Evolutionary conservation across 371 early-diverging fungal genomes (phyloP).

Genomic region (Mortierella polycephala): DNA sequence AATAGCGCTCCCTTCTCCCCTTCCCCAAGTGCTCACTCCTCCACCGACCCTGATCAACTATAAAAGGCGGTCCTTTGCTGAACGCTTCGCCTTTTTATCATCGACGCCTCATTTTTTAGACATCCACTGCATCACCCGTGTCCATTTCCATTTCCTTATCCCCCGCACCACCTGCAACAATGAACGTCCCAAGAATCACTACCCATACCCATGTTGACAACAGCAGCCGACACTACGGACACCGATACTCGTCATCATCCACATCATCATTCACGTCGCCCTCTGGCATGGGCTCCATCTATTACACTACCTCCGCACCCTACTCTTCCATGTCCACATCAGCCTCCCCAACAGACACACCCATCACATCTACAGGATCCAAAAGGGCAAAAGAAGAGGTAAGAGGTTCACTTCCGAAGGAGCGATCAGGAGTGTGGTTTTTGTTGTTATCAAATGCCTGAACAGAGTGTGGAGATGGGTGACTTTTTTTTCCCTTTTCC

Average conservation of each 20-base stretch:
- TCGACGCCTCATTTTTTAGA: too few species aligned
- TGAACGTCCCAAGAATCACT: slow-evolving; percentile 13
- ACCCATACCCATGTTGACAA: slow-evolving; percentile 3
- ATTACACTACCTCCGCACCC: slow-evolving; percentile 12
- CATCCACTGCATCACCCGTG: too few species aligned
- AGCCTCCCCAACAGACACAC: slow-evolving; percentile 1
- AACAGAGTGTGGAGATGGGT: neutral
- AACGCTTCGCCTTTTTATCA: too few species aligned
- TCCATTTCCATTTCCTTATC: neutral
- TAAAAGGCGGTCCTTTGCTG: too few species aligned
- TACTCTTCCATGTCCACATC: slow-evolving; percentile 4
- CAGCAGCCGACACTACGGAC: slow-evolving; percentile 1
- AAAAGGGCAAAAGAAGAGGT: slow-evolving; percentile 41
- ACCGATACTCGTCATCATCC: slow-evolving; percentile 12
- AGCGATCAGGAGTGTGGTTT: neutral
- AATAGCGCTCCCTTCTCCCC: too few species aligned
- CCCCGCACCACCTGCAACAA: slow-evolving; percentile 11
- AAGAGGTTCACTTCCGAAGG: neutral
- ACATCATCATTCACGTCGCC: slow-evolving; percentile 9
- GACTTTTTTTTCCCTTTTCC: slow-evolving; percentile 6
- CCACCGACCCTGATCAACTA: too few species aligned
- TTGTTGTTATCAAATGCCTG: neutral
- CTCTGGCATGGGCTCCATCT: neutral
- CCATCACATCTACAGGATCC: slow-evolving; percentile 11
- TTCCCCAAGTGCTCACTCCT: too few species aligned